These are phyloP conservation scores for Flaveria sonorensis DNA, from an alignment of 129 eudicot species.

Conservation along the genomic window DNA sequence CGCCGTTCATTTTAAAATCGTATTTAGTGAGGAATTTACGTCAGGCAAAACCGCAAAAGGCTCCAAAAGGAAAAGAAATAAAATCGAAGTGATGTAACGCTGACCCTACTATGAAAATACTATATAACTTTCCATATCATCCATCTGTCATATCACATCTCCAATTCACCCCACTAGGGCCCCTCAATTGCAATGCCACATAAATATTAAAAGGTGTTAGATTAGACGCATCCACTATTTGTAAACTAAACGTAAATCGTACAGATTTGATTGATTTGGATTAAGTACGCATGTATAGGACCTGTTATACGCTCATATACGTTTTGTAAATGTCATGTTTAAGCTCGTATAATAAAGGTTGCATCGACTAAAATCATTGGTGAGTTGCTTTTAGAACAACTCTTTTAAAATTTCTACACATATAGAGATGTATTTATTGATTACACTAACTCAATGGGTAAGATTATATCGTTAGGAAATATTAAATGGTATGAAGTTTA, in stretches of 20 bases:
- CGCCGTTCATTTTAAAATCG: not conserved
- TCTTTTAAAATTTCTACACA: too few relatives aligned
- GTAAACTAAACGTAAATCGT: not conserved
- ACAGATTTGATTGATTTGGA: not conserved
- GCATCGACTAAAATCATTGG: too few relatives aligned
- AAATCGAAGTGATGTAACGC: not conserved
- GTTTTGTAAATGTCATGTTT: too few relatives aligned
- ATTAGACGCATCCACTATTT: too few relatives aligned
- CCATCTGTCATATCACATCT: slow-evolving; percentile 3
- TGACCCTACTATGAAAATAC: not conserved
- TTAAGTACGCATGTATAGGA: too few relatives aligned
- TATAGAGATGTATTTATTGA: too few relatives aligned
- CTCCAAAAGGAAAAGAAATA: not conserved
- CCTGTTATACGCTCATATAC: too few relatives aligned
- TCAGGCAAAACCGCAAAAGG: not conserved
- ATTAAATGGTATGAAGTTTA: too few relatives aligned
- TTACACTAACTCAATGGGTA: too few relatives aligned
- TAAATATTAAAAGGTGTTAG: not conserved
- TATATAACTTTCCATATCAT: not conserved
- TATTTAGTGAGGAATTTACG: not conserved
- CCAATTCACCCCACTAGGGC: not conserved
- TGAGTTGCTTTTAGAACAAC: too few relatives aligned
- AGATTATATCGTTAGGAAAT: too few relatives aligned
- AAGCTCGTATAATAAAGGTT: too few relatives aligned
- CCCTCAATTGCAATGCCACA: not conserved